Evolutionary conservation across 2,329 filamentous ascomycete genomes (phyloP).

Genomic region (Celoporthe dispersa): DNA sequence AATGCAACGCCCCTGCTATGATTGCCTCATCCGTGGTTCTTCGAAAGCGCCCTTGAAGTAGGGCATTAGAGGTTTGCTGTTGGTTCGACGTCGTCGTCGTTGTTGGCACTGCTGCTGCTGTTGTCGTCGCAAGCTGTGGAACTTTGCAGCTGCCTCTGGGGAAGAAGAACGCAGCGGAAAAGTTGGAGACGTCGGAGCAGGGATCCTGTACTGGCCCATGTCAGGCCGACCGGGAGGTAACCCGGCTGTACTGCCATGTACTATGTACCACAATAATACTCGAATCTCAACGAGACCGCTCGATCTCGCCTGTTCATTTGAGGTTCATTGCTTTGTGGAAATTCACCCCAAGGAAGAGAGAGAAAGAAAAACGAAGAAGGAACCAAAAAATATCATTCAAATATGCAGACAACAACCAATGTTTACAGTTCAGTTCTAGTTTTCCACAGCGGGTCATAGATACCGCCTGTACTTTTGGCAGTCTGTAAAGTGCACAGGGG

Average conservation of each 20-base stretch:
- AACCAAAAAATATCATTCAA: no score
- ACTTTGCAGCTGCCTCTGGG: not conserved
- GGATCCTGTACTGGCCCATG: not conserved
- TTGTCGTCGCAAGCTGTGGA: not conserved
- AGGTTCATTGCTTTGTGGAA: not conserved
- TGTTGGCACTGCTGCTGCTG: not conserved
- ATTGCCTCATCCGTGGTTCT: conserved; percentile 25
- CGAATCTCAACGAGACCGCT: not conserved
- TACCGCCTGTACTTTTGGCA: not conserved
- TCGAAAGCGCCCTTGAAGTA: conserved; percentile 3
- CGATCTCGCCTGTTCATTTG: not conserved
- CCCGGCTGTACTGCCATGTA: not conserved
- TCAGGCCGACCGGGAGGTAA: not conserved
- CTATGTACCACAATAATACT: not conserved
- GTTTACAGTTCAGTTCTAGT: not conserved
- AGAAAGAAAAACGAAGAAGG: no score
- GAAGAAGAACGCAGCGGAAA: not conserved
- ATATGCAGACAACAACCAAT: not conserved
- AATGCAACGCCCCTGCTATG: conserved; percentile 28
- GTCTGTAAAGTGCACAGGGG: not conserved
- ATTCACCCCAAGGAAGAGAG: no score
- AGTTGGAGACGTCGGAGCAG: conserved; percentile 1
- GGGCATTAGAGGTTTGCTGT: not conserved
- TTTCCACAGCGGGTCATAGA: no score
- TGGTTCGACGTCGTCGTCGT: not conserved